Base-by-base conservation (phyloP, 768 basidiomycete species). In the Pleurotus tuber-regium region DNA sequence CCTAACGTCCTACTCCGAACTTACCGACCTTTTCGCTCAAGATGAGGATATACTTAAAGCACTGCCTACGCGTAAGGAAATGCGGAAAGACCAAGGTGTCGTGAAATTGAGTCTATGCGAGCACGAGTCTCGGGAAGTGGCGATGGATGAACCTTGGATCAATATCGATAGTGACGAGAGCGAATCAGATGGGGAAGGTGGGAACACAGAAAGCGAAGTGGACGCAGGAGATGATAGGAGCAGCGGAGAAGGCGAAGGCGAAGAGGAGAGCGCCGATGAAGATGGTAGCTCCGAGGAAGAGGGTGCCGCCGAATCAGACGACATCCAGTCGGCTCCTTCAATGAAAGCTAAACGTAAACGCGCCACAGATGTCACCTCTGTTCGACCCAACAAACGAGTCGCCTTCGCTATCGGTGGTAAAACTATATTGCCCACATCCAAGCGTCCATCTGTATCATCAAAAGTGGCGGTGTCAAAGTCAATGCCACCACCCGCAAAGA, bases 21-120 rank as follows among this genome's bases (percentile, higher is more conserved):
- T 68, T 14, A 38, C 51, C 54, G 63, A 67, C 26, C 54, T 77
- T 5, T 76, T 78, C 57, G 65, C 67, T 1, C 70, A 67, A 19
- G 83, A 89, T 64, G 74, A 71, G 18, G 59, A 58, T 23, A 72
- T 86, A 30, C 65, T 93, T 51, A 67, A 66, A 14, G 62, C 57
- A 44, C 65, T 83, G 46, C 64, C 62, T 39, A 74, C 79, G 16
- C 74, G 85, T 56, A 89, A 86, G 65, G 88, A 90, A 61, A 72
- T 89, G 63, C 77, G 88, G 55, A 83, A 79, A 57, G 62, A 64
- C 2, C 74, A 68, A 0, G 86, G 84, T 9, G 59, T 89, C 55
- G 80, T 95, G 43, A 83, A 73, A 62, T 65, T 80, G 39, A 57
- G 63, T 19, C 28, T 67, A 9, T 69, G 70, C 19, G 60, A 59